These are phyloP conservation scores for Eutypa lata DNA, from an alignment of 2,329 filamentous ascomycete genomes.

Conservation along the genomic window DNA sequence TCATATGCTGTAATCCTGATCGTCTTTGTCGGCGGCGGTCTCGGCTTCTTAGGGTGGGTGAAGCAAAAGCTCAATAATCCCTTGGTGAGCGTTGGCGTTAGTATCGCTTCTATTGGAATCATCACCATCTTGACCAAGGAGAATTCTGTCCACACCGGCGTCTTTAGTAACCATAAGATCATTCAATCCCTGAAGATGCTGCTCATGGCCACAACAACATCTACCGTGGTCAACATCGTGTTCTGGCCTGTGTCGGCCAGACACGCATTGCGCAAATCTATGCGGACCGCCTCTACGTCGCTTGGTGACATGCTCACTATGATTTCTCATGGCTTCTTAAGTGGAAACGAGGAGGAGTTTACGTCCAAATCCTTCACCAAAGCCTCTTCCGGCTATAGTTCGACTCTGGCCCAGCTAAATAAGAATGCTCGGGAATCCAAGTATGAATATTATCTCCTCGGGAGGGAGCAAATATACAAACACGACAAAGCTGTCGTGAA, in stretches of 20 bases:
- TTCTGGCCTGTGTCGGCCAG: slow-evolving; percentile 79
- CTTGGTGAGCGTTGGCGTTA: slow-evolving; percentile 80
- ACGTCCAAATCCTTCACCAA: slow-evolving; percentile 62
- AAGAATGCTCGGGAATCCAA: slow-evolving; percentile 82
- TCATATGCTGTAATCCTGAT: slow-evolving; percentile 78
- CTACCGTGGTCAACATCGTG: slow-evolving; percentile 71
- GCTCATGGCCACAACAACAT: slow-evolving; percentile 69
- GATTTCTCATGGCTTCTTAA: slow-evolving; percentile 80
- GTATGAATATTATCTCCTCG: slow-evolving; percentile 80
- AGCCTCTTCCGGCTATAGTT: slow-evolving; percentile 61
- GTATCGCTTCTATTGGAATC: slow-evolving; percentile 80
- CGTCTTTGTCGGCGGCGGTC: slow-evolving; percentile 79
- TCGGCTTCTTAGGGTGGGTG: slow-evolving; percentile 85
- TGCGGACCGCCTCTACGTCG: slow-evolving; percentile 70
- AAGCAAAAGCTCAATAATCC: slow-evolving; percentile 78
- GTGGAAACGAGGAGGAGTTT: slow-evolving; percentile 76
- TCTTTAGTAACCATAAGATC: slow-evolving; percentile 79
- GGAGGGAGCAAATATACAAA: slow-evolving; percentile 73
- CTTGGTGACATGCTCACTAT: slow-evolving; percentile 78
- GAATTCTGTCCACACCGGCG: slow-evolving; percentile 77
- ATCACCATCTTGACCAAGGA: slow-evolving; percentile 92
- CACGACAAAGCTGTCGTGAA: slow-evolving; percentile 78
- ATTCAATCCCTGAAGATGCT: slow-evolving; percentile 81
- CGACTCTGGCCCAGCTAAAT: slow-evolving; percentile 66
- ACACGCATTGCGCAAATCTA: slow-evolving; percentile 66